A percentile compares a stretch with the other conserved stretches of the same genome.
Evolutionary conservation across 2,329 filamentous ascomycete genomes (phyloP).

Genomic region (Alternaria gansuensis): DNA sequence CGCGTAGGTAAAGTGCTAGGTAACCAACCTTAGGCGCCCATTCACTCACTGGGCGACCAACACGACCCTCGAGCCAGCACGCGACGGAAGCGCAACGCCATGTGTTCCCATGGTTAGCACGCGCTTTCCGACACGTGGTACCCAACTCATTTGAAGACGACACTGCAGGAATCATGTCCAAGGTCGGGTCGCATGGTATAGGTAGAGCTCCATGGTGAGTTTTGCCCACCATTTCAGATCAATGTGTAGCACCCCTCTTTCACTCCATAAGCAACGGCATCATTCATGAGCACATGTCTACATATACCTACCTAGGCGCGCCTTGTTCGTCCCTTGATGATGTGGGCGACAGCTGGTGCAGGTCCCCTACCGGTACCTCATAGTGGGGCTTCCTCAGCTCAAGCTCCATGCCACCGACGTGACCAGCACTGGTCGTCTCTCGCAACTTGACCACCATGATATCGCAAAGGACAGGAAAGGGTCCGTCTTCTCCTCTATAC

Average conservation of each 20-base stretch:
- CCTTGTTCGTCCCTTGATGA: slow-evolving; percentile 14
- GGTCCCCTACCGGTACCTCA: slow-evolving; percentile 13
- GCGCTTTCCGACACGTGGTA: neutral
- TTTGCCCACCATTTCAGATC: neutral
- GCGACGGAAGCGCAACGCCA: neutral
- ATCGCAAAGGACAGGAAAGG: slow-evolving; percentile 33
- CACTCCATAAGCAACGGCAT: too few species aligned
- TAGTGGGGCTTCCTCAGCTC: slow-evolving; percentile 21
- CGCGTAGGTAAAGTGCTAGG: slow-evolving; percentile 37
- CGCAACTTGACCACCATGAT: slow-evolving; percentile 10
- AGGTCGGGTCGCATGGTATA: too few species aligned
- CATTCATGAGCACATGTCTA: neutral
- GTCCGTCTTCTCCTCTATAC: slow-evolving; percentile 16
- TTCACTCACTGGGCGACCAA: slow-evolving; percentile 24
- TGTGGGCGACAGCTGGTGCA: slow-evolving; percentile 13
- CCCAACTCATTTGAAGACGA: too few species aligned
- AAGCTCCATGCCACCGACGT: slow-evolving; percentile 16
- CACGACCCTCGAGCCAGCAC: slow-evolving; percentile 12
- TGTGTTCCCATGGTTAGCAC: neutral
- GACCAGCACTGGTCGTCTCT: slow-evolving; percentile 1
- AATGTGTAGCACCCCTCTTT: too few species aligned
- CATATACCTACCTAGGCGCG: neutral
- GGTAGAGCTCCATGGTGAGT: neutral
- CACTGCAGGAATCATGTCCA: too few species aligned
- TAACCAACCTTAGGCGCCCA: slow-evolving; percentile 9